Conservation (phyloP, 345 rosid species). For the Gossypium sturtianum region DNA sequence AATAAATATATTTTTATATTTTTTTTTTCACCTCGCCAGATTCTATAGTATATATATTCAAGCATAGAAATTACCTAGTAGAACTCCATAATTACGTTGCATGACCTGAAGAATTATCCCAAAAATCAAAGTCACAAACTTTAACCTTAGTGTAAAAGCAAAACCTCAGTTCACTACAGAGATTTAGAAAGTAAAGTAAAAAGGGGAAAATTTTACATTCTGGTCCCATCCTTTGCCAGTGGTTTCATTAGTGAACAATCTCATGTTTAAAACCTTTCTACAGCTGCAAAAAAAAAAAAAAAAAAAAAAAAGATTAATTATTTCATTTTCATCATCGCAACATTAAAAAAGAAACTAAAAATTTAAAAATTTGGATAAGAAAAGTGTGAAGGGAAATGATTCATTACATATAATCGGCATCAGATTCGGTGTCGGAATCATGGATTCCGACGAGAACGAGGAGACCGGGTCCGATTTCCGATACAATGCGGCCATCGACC, state of each 20-base stretch:
- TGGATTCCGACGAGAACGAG: slow-evolving; percentile 77
- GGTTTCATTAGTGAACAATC: slow-evolving; percentile 70
- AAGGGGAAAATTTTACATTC: slow-evolving; percentile 37
- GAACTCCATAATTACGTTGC: slow-evolving; percentile 67
- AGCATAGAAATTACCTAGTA: slow-evolving; percentile 46
- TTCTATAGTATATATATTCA: not conserved
- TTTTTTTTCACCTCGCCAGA: no score
- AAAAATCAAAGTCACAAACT: not conserved
- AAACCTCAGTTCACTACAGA: not conserved
- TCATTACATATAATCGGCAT: slow-evolving; percentile 69
- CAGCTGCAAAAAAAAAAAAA: slow-evolving; percentile 36
- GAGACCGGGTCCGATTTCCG: slow-evolving; percentile 86
- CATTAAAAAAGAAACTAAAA: not conserved
- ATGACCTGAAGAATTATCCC: slow-evolving; percentile 53
- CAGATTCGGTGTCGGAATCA: slow-evolving; percentile 68
- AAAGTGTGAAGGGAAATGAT: not conserved
- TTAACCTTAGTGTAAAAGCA: not conserved
- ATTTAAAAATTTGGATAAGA: not conserved
- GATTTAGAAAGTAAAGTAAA: not conserved
- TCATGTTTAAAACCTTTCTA: slow-evolving; percentile 83
- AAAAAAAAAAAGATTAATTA: not conserved
- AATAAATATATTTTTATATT: no score
- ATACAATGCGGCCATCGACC: slow-evolving; percentile 72
- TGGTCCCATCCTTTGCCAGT: slow-evolving; percentile 88
- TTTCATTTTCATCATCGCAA: not conserved